These are phyloP conservation scores for Backusella luteola DNA, from an alignment of 192 early-diverging fungal species.

Conservation along the genomic window DNA sequence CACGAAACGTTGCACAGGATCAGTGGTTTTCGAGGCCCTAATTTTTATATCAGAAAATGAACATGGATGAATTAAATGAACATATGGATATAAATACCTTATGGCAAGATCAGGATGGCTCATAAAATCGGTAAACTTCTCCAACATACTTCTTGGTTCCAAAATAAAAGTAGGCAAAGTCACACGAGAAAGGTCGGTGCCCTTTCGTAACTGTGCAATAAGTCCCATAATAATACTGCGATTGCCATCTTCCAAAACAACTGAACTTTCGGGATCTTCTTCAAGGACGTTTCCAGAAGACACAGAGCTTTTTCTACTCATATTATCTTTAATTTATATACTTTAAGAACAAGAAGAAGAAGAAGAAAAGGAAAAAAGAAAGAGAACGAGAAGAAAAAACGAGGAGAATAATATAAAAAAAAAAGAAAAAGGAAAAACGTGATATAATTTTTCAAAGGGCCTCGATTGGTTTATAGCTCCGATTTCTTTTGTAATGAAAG, in stretches of 20 bases:
- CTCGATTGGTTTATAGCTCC: background rate
- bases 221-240: constrained; percentile 84
- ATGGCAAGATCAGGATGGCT: constrained; percentile 81
- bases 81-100: constrained; percentile 46
- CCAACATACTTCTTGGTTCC: constrained; percentile 93
- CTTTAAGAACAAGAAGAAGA: background rate
- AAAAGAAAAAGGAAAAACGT: background rate
- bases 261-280: constrained; percentile 57
- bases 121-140: constrained; percentile 96
- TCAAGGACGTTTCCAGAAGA: constrained; percentile 3
- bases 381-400: constrained; percentile 1
- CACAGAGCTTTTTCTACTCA: constrained; percentile 6
- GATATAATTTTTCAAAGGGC: background rate
- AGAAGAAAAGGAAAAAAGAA: background rate
- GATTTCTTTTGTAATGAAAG: background rate
- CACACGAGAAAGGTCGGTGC: constrained; percentile 86
- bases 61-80: background rate
- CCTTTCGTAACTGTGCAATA: constrained; percentile 84
- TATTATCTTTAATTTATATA: background rate
- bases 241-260: constrained; percentile 81
- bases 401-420: background rate
- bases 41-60: background rate
- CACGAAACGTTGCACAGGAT: constrained; percentile 78
- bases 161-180: constrained; percentile 95
- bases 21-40: constrained; percentile 65